Base-by-base conservation (phyloP, 805 yeast species). In the Ogataea paradorogensis region DNA sequence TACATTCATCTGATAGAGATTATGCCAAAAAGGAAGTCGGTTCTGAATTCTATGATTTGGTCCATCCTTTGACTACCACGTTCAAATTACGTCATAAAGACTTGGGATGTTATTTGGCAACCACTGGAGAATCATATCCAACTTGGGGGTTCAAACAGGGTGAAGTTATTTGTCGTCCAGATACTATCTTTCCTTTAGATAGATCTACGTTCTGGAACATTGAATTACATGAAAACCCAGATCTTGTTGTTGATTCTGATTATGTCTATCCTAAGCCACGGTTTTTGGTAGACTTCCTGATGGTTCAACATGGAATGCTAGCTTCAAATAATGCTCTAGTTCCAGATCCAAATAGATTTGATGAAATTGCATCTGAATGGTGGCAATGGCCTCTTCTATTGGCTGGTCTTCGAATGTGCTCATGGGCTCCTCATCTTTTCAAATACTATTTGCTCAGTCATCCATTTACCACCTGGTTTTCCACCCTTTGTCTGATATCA, bases 111-210 rank as follows among this genome's bases (percentile, higher is more conserved):
- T 90, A 89, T 62, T 68, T 93, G 57, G 85, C 90, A 50, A 85
- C 91, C 10, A 74, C 93, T 9, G 97, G 96, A 31, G 66, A 70
- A 50, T 61, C 77, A 16, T 80, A 90, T 58, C 99, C 99, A 14
- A 80, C 79, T 13, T 93, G 99, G 99, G 99, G 99, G 15, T 93
- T 91, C 76, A 78, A 88, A 60, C 99, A 93, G 70, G 95, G 96
- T 47, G 95, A 85, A 62, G 86, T 85, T 29, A 76, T 80, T 7
- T 85, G 95, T 62, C 76, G 76, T 48, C 56, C 67, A 6, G 61
- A 76, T 0, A 67, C 80, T 38, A 30, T 40, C 11, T 13, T 50
- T 1, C 43, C 39, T 11, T 34, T 43, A 4, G 88, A 84, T 59
- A 77, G 78, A 55, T 69, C 74, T 39, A 78, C 89, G 7, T 80